Evolutionary conservation across 768 basidiomycete species (phyloP), one percentile per base, ranked within the genome.

Genomic region (Russula ochroleuca): DNA sequence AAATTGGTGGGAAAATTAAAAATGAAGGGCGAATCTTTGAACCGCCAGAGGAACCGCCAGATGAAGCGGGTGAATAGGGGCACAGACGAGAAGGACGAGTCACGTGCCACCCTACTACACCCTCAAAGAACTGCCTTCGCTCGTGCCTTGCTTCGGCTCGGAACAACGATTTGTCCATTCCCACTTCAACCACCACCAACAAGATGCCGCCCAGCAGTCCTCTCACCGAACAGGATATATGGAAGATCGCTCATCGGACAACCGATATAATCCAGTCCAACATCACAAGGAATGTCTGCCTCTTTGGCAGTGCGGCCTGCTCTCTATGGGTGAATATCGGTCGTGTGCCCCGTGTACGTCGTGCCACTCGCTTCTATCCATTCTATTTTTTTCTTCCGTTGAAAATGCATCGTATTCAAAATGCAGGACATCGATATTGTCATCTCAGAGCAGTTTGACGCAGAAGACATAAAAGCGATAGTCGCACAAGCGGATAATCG

Each of bases 281-380:
- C 2, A 14, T 54, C 10, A 48, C 57, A 0, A 0, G 3, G 10
- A 13, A 38, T 6, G 51, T 54, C 37, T 66, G 45, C 56, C 21
- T 66, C 14, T 66, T 65, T 25, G 61, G 64, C n/a, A 41, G 63
- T 7, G 63, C 63, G 0, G 63, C 63, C 8, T 45, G 13, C 19
- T 43, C 9, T 40, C 38, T 64, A 5, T 65, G 61, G 61, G 35
- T 55, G 5, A 45, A 63, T 14, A 63, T 57, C 10, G 35, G 4
- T 3, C 61, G 61, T 3, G 50, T 58, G 15, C 64, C 64, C 1
- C 52, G 52, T 8, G 64, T 65, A 11, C 35, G 63, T 48, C n/a
- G 1, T 25, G 11, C 43, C 31, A 19, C 45, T 10, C 5, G 23
- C 1, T 6, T 48, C 58, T 19, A 14, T 28, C 15, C 23, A 25